Percentiles rank a stretch among this genome's conserved stretches.
Evolutionary conservation across 2,329 filamentous ascomycete genomes (phyloP).

Genomic region (Biscogniauxia marginata): DNA sequence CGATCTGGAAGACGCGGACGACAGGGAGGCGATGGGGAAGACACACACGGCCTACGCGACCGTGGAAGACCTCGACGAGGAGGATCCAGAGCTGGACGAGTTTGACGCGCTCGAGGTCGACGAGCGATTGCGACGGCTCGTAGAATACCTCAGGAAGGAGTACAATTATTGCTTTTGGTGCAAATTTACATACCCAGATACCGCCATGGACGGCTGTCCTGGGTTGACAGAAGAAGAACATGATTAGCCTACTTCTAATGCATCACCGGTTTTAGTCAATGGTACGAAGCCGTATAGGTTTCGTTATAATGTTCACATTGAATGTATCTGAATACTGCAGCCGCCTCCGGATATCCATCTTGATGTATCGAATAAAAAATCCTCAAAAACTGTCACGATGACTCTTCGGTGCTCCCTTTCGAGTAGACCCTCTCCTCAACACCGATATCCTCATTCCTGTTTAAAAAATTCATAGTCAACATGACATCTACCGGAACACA

Average conservation of each 20-base stretch:
- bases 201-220: conserved; percentile 81
- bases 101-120: conserved; percentile 69
- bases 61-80: conserved; percentile 71
- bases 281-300: background rate
- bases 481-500: too few relatives aligned
- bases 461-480: background rate
- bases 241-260: conserved; percentile 41
- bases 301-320: background rate
- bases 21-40: conserved; percentile 66
- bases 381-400: background rate
- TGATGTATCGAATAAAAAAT: too few relatives aligned
- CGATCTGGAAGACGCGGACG: conserved; percentile 68
- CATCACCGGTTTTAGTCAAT: too few relatives aligned
- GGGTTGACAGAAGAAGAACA: conserved; percentile 84
- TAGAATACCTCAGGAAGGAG: conserved; percentile 67
- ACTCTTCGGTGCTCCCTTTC: conserved; percentile 14
- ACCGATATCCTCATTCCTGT: conserved; percentile 33
- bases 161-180: conserved; percentile 96
- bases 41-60: conserved; percentile 54
- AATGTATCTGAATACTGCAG: background rate
- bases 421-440: conserved; percentile 32
- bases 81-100: conserved; percentile 75
- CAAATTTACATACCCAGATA: conserved; percentile 76
- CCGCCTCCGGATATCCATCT: too few relatives aligned
- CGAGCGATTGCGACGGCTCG: conserved; percentile 65